Evolutionary conservation across 352 stramenopile genomes (phyloP), one percentile per base, ranked within the genome.

Genomic region (Phytophthora brassicae): DNA sequence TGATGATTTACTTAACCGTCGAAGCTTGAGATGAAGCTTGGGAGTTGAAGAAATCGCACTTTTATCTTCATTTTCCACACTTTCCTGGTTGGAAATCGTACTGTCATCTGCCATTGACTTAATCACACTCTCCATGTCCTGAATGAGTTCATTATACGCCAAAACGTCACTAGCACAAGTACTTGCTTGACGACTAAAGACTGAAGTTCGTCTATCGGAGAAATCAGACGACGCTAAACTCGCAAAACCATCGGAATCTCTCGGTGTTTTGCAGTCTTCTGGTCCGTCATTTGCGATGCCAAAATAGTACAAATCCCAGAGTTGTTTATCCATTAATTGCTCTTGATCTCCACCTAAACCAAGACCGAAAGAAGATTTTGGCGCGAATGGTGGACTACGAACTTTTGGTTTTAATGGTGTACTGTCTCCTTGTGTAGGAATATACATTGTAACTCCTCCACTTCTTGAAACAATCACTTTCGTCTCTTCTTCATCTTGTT

Each of bases 101-200:
- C 48, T 68, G 6, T 72, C 49, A 8, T 72, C 51, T n/a, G n/a
- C n/a, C 53, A 62, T 65, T 7, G 53, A 60, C 17, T 48, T 68
- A 50, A 74, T 65, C 8, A 58, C 58, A 33, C 52, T 70, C 53
- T 89, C 80, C 72, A 89, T 79, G 22, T 84, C 67, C 49, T 82
- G 78, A 56, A 89, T 89, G 29, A 80, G 72, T 28, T 85, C 75
- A 47, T 88, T 89, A 60, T 86, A 89, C 1, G 63, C 68, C 33
- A 86, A 51, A 9, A 85, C 72, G 35, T 89, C 80, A n/a, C 75
- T 85, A 8, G 58, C 75, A 36, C 77, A 84, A 9, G 74, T 87
- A 52, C 77, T 88, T 16, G 71, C 66, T 14, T 82, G 59, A 2
- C 74, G 72, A 57, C 75, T 85, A 36, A 63, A 63, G 42, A 80